Evolutionary conservation across 306 rosid species (phyloP), one percentile per base, ranked within the genome.

Genomic region (Trichosanthes truncata): DNA sequence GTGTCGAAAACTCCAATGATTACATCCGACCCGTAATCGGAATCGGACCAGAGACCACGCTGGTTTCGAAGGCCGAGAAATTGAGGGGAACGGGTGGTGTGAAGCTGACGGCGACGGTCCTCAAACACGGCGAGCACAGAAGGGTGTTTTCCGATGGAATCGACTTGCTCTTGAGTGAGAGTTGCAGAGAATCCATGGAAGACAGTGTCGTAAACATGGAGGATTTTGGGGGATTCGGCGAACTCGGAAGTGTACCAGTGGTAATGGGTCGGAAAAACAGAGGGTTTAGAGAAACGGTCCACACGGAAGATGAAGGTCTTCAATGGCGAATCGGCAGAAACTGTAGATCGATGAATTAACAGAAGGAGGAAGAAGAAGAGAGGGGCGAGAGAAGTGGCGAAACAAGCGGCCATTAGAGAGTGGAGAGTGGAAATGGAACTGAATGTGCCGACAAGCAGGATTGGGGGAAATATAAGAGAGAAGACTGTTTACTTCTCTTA

Each of bases 1-100:
- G 98, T 94, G n/a, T 94, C 97, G 55, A 94, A 88, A 5, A 92
- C 77, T 0, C 97, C 97, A 40, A 94, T 80, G 62, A 94, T 90
- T 0, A 94, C 96, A 6, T 94, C 98, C 1, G 98, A 94, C 13
- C 98, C 98, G 8, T 92, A 94, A 59, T 92, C 94, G 0, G 98
- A 94, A 15, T 94, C 92, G 0, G 96, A 94, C 98, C 98, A 94
- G 7, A 94, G 89, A 9, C 98, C 98, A 2, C 86, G 89, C 83
- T 94, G 98, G 91, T 85, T 94, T 5, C 96, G 76, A 36, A 94
- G 98, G 31, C 98, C 98, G 1, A 94, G 88, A 51, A 94, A 94
- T 81, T 94, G 97, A 2, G 98, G 98, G 17, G 98, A 90, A 80
- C 98, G 98, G 9, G 98, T 94, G 43, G 98, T 94, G 85, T 94